Base-by-base conservation (phyloP, 1,139 yeast species). In the Pichia sp. region DNA sequence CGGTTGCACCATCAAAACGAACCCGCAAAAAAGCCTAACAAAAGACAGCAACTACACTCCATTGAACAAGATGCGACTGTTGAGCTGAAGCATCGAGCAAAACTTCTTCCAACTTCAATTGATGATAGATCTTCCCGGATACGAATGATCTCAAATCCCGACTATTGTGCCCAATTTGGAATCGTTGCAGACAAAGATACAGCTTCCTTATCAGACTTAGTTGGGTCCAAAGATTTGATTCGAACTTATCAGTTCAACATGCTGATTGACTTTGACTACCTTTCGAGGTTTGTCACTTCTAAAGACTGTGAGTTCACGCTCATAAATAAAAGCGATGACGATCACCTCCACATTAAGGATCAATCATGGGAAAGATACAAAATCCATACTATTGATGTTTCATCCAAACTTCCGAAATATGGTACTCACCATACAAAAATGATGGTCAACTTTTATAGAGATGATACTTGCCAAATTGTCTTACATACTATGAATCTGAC, bases 351-450 rank as follows among this genome's bases (percentile, higher is more conserved):
- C 9, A 16, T 67, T 2, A 57, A 60, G 24, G 59, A 58, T 9
- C 6, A 43, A 1, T 63, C 64, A 30, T 55, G 60, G 54, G 52
- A 58, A 31, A 55, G 50, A 27, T 65, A 52, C 36, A 62, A 60
- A 14, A 60, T 68, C 9, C 57, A 58, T 3, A 57, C 63, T 17
- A 56, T 69, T 27, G 66, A 58, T 45, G 66, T 64, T 3, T 60
- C 64, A 7, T 51, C 54, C 24, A 58, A 55, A 27, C 52, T 66
- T 6, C 57, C 59, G 48, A 80, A 76, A 4, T 64, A 48, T 49
- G 69, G 67, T 0, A 76, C 85, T 2, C 91, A 85, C 64, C 91
- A 85, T 64, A 76, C 87, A 2, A 85, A 85, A 63, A 72, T 85
- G 79, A 81, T 85, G 76, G 70, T 85, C 16, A 84, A 84, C 63